A percentile compares a stretch with the other conserved stretches of the same genome.
These are phyloP conservation scores for Penicillium ucsense DNA, from an alignment of 495 filamentous ascomycete genomes.

Conservation along the genomic window DNA sequence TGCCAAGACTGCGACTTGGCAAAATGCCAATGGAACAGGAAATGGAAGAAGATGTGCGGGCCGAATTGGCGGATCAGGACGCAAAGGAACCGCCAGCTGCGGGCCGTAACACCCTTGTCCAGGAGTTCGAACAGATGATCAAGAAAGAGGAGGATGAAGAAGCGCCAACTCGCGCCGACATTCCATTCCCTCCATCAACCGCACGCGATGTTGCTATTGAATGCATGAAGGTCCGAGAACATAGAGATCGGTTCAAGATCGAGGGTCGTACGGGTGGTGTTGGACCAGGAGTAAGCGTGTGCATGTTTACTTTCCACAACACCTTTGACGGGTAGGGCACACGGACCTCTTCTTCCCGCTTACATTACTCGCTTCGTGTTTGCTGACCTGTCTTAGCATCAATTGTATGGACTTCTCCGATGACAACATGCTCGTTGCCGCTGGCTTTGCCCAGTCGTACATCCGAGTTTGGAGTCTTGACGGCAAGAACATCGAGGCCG, in stretches of 20 bases:
- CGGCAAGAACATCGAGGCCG: constrained; percentile 51
- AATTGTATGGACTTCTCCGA: constrained; percentile 90
- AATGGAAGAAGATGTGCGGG: constrained; percentile 68
- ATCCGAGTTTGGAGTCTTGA: constrained; percentile 88
- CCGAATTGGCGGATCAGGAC: constrained; percentile 75
- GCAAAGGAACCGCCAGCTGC: constrained; percentile 52
- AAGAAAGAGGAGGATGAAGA: constrained; percentile 87
- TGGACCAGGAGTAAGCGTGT: constrained; percentile 70
- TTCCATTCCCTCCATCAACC: constrained; percentile 77
- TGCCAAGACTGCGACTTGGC: constrained; percentile 62
- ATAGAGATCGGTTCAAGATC: constrained; percentile 80
- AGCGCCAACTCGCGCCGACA: constrained; percentile 59
- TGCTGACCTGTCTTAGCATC: constrained; percentile 45
- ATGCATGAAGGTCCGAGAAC: constrained; percentile 88
- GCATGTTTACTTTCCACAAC: constrained; percentile 98
- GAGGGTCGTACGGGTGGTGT: constrained; percentile 70
- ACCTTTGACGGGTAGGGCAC: constrained; percentile 69
- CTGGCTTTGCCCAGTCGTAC: constrained; percentile 85
- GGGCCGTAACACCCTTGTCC: constrained; percentile 55
- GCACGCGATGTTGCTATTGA: constrained; percentile 88
- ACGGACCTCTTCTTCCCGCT: background rate
- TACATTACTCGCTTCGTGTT: background rate
- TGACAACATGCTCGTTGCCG: constrained; percentile 74
- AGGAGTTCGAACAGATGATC: constrained; percentile 77
- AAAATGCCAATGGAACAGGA: constrained; percentile 70